A percentile compares a stretch with the other conserved stretches of the same genome.
Conservation (phyloP, 2,329 filamentous ascomycete species). For the Dactylonectria macrodidyma region DNA sequence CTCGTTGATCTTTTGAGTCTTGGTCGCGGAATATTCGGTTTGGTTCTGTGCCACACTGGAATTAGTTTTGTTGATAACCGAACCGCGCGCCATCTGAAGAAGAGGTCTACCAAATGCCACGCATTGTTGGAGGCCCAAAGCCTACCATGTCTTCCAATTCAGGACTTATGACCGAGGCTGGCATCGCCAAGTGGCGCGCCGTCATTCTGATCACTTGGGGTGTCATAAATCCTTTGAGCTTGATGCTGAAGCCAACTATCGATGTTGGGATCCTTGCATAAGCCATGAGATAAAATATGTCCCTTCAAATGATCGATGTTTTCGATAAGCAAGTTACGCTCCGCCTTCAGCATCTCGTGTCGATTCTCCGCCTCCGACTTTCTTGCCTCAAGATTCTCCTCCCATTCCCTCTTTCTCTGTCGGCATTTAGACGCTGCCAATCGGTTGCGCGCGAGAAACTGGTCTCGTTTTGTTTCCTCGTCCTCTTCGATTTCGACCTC, state of each 20-base stretch:
- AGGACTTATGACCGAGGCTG: no score
- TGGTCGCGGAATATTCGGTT: not conserved
- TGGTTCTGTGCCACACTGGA: not conserved
- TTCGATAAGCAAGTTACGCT: slow-evolving; percentile 59
- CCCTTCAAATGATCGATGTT: slow-evolving; percentile 66
- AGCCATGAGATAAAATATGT: slow-evolving; percentile 66
- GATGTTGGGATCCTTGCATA: slow-evolving; percentile 68
- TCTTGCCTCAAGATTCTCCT: slow-evolving; percentile 64
- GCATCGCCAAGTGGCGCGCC: not conserved
- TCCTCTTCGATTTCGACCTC: slow-evolving; percentile 43
- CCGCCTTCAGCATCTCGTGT: slow-evolving; percentile 59
- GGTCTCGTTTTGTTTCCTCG: slow-evolving; percentile 62
- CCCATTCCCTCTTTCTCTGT: slow-evolving; percentile 74
- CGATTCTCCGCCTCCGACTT: slow-evolving; percentile 61
- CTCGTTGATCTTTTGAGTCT: slow-evolving; percentile 23
- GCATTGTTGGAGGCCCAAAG: no score
- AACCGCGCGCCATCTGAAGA: no score
- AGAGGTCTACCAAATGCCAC: no score
- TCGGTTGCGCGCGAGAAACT: slow-evolving; percentile 79
- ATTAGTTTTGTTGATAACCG: not conserved
- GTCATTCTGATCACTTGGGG: slow-evolving; percentile 26
- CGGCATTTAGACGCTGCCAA: slow-evolving; percentile 82
- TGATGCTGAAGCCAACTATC: slow-evolving; percentile 68
- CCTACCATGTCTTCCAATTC: no score
- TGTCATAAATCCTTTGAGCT: slow-evolving; percentile 63